Base-by-base conservation (phyloP, 2,329 filamentous ascomycete species). In the Diaporthe humulicola region DNA sequence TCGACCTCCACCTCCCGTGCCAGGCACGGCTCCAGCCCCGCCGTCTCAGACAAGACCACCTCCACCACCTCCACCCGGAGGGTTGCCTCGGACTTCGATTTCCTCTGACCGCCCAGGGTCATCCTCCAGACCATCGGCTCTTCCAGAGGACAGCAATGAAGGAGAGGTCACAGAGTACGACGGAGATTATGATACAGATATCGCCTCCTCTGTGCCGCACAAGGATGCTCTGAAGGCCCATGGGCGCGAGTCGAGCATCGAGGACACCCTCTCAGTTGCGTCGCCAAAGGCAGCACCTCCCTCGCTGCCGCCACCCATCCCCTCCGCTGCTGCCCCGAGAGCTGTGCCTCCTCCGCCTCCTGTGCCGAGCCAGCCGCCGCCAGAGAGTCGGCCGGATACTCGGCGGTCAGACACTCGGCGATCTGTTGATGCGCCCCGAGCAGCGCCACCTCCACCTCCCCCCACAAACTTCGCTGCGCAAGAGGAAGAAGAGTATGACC, bases 181-280 rank as follows among this genome's bases (percentile, higher is more conserved):
- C 81, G 97, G 96, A 9, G 97, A 98, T 81, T 98, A 98, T 82
- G 97, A 98, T 79, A 98, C 97, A 9, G 97, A 98, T 82, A 98
- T 98, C 81, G 96, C 94, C 2, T 95, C 96, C n/a, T 93, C 95
- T 14, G 95, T 91, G n/a, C 95, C 94, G 73, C 95, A 98, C 83
- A 98, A 98, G 84, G 96, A 98, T 85, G 96, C 96, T 0, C 84
- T 98, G 76, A 98, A 96, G 83, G 87, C 94, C 12, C 95, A 98
- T 82, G 90, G 89, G 10, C 90, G 93, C 71, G 94, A 96, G 60
- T 91, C 93, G 9, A 97, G 94, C 81, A 81, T 94, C 71, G 95
- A 97, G 76, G 92, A 93, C 74, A 91, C 88, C 52, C 90, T 87
- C 54, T 90, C 90, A 4, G 85, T 92, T n/a, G 87, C 88, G 75